Evolutionary conservation across 2,329 filamentous ascomycete genomes (phyloP).

Genomic region (Sporothrix phasma): DNA sequence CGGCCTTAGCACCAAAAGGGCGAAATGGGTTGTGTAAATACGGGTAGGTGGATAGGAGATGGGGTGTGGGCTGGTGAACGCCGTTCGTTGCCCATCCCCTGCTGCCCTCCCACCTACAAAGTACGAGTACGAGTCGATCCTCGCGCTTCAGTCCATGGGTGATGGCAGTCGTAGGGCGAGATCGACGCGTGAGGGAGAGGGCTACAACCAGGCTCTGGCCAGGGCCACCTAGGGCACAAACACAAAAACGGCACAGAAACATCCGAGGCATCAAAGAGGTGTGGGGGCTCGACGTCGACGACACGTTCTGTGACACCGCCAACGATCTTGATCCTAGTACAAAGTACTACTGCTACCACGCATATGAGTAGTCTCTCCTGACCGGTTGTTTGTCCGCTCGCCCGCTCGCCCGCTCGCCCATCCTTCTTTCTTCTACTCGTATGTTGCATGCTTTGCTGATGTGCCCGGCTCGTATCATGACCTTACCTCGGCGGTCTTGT

Average conservation of each 20-base stretch:
- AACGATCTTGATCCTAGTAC: too few species aligned
- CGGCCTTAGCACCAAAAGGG: too few species aligned
- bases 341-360: too few species aligned
- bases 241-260: too few species aligned
- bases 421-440: background rate
- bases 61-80: too few species aligned
- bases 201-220: background rate
- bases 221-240: too few species aligned
- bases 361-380: too few species aligned
- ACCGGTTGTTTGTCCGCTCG: too few species aligned
- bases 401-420: too few species aligned
- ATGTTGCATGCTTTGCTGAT: background rate
- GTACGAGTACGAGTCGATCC: background rate
- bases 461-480: background rate
- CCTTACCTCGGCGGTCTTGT: background rate
- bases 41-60: too few species aligned
- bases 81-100: background rate
- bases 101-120: background rate
- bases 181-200: background rate
- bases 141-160: background rate
- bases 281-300: background rate
- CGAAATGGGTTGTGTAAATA: too few species aligned
- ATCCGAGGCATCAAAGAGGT: background rate
- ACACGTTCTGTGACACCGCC: too few species aligned
- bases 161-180: constrained; percentile 1